Evolutionary conservation across 805 yeast genomes (phyloP).

Genomic region (Kodamaea restingae): DNA sequence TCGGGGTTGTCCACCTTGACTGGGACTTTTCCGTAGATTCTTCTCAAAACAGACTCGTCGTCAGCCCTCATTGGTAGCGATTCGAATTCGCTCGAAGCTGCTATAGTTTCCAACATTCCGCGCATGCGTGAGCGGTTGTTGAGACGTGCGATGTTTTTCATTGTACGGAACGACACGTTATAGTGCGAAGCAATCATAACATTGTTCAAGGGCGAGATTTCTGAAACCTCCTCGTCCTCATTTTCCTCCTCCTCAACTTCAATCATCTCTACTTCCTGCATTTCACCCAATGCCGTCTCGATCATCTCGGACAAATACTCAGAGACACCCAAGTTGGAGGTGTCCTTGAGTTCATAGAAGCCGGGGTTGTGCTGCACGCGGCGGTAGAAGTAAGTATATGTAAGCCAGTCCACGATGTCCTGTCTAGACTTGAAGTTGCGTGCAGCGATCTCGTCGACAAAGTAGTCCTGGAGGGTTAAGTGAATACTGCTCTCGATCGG

Average conservation of each 20-base stretch:
- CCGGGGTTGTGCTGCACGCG: conserved; percentile 81
- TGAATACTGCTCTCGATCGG: conserved; percentile 81
- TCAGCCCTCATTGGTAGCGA: conserved; percentile 54
- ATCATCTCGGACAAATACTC: conserved; percentile 81
- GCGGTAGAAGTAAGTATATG: conserved; percentile 78
- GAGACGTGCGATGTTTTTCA: conserved; percentile 57
- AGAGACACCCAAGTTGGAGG: conserved; percentile 64
- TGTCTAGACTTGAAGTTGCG: conserved; percentile 63
- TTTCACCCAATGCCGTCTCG: conserved; percentile 63
- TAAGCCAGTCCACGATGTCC: conserved; percentile 87
- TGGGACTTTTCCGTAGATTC: conserved; percentile 60
- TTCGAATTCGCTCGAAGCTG: conserved; percentile 73
- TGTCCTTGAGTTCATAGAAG: conserved; percentile 74
- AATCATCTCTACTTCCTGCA: conserved; percentile 57
- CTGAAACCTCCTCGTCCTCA: no score
- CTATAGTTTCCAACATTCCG: conserved; percentile 59
- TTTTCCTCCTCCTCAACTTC: conserved; percentile 42
- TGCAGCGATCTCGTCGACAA: conserved; percentile 70
- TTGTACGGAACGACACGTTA: conserved; percentile 59
- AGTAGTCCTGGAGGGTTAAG: conserved; percentile 56
- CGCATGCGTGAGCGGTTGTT: conserved; percentile 54
- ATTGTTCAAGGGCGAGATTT: conserved; percentile 63
- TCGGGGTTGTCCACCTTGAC: conserved; percentile 43
- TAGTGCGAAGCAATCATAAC: conserved; percentile 75
- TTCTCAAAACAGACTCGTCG: conserved; percentile 48